Percentiles rank a stretch among this genome's conserved stretches.
Evolutionary conservation across 192 early-diverging fungal genomes (phyloP).

Genomic region (Podila epicladia): DNA sequence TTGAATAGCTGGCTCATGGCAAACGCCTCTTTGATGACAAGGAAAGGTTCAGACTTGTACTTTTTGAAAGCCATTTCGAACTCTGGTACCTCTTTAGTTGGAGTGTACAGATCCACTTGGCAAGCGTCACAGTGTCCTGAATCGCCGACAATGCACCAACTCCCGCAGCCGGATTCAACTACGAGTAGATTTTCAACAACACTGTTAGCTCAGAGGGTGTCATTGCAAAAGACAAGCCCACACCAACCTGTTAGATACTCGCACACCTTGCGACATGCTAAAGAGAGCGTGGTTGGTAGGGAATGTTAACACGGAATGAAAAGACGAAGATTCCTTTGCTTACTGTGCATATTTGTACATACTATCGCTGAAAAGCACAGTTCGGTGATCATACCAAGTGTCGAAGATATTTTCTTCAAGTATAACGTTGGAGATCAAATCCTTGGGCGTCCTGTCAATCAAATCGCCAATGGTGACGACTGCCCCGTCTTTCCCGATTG

Average conservation of each 20-base stretch:
- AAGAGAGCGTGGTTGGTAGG: not conserved
- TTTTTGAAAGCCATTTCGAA: not conserved
- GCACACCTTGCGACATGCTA: not conserved
- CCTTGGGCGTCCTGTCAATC: not conserved
- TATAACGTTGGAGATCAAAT: not conserved
- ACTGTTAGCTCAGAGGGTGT: not conserved
- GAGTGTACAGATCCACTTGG: slow-evolving; percentile 2
- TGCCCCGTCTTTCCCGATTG: not conserved
- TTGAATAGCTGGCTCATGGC: not conserved
- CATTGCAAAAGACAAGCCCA: too few species aligned
- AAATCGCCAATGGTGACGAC: not conserved
- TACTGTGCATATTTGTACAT: not conserved
- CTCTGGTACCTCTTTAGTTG: not conserved
- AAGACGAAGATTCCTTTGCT: not conserved
- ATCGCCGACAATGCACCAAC: slow-evolving; percentile 1
- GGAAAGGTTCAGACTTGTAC: not conserved
- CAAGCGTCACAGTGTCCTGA: not conserved
- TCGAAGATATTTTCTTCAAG: slow-evolving; percentile 7
- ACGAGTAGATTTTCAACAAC: not conserved
- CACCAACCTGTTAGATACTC: too few species aligned
- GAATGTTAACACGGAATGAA: not conserved
- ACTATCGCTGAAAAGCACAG: slow-evolving; percentile 11
- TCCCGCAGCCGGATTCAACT: not conserved
- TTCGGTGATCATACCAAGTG: not conserved
- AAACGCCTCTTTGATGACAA: not conserved